These are phyloP conservation scores for Calonectria leucothoes DNA, from an alignment of 2,329 filamentous ascomycete species.

Conservation along the genomic window DNA sequence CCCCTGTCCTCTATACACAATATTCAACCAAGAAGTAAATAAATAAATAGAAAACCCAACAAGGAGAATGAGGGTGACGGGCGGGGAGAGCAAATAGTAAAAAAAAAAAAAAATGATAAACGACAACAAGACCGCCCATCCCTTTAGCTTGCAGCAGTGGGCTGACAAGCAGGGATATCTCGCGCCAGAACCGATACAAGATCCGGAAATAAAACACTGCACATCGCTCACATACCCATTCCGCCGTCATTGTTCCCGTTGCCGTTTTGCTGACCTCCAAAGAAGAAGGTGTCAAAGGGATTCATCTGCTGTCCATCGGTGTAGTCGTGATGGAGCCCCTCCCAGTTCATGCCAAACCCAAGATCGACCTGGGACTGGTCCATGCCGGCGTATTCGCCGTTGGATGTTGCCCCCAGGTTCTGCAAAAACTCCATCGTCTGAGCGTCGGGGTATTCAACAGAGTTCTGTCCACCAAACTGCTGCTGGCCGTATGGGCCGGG, in stretches of 20 bases:
- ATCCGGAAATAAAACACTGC: slow-evolving; percentile 14
- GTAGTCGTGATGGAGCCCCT: slow-evolving; percentile 72
- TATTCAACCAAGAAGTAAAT: background rate
- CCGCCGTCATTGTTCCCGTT: slow-evolving; percentile 39
- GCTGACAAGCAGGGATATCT: slow-evolving; percentile 27
- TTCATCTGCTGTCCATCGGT: slow-evolving; percentile 71
- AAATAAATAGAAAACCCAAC: slow-evolving; percentile 3
- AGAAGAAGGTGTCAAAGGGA: slow-evolving; percentile 80
- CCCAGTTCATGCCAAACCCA: slow-evolving; percentile 75
- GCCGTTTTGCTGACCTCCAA: slow-evolving; percentile 64
- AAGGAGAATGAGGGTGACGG: background rate
- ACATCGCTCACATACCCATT: slow-evolving; percentile 39
- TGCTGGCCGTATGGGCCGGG: slow-evolving; percentile 46
- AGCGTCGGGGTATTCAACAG: slow-evolving; percentile 58
- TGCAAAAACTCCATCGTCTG: slow-evolving; percentile 67
- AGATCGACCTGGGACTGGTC: slow-evolving; percentile 69
- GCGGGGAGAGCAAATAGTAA: background rate
- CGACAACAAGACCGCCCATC: slow-evolving; percentile 30
- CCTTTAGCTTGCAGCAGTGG: slow-evolving; percentile 21
- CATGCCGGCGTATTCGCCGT: slow-evolving; percentile 46
- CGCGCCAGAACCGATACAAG: slow-evolving; percentile 30
- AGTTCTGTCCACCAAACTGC: slow-evolving; percentile 48
- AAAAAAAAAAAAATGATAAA: slow-evolving; percentile 13
- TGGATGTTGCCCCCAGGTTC: slow-evolving; percentile 51
- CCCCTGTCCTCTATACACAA: background rate